Conservation (phyloP, 2,329 filamentous ascomycete genomes). For the Massarina eburnea region DNA sequence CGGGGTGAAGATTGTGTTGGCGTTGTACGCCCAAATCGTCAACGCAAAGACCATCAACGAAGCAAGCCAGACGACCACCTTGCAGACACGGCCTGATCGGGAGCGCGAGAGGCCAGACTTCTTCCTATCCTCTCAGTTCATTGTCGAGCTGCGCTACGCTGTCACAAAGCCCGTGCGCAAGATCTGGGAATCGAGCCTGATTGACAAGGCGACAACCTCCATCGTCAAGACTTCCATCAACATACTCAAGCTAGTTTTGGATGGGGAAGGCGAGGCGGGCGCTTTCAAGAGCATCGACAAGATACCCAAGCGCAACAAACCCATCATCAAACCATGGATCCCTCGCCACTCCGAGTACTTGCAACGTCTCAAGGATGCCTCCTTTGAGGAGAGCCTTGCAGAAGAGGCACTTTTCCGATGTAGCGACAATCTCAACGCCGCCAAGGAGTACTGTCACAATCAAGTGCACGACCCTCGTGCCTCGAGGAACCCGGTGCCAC, state of each 20-base stretch:
- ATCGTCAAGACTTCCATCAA: slow-evolving; percentile 80
- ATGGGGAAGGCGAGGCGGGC: slow-evolving; percentile 72
- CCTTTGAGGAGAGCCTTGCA: slow-evolving; percentile 63
- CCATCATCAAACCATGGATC: slow-evolving; percentile 55
- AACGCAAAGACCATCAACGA: slow-evolving; percentile 81
- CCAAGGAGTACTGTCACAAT: slow-evolving; percentile 74
- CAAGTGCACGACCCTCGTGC: slow-evolving; percentile 61
- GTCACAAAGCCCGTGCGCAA: slow-evolving; percentile 74
- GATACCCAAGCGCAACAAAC: slow-evolving; percentile 50
- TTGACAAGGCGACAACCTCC: slow-evolving; percentile 76
- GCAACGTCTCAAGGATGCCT: slow-evolving; percentile 47
- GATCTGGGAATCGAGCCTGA: slow-evolving; percentile 82
- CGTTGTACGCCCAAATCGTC: slow-evolving; percentile 75
- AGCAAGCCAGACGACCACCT: slow-evolving; percentile 62
- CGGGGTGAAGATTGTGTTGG: slow-evolving; percentile 79
- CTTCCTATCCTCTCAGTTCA: slow-evolving; percentile 71
- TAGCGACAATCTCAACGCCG: slow-evolving; percentile 63
- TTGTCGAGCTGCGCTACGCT: slow-evolving; percentile 81
- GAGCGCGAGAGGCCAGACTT: slow-evolving; percentile 61
- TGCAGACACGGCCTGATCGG: slow-evolving; percentile 55
- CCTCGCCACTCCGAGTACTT: slow-evolving; percentile 50
- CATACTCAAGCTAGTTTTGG: slow-evolving; percentile 76
- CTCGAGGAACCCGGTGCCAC: slow-evolving; percentile 67
- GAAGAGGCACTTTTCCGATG: slow-evolving; percentile 82
- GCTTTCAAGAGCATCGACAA: slow-evolving; percentile 66